Evolutionary conservation across 169 alveolate species (phyloP), one percentile per base, ranked within the genome.

Genomic region (Cyclospora cayetanensis): DNA sequence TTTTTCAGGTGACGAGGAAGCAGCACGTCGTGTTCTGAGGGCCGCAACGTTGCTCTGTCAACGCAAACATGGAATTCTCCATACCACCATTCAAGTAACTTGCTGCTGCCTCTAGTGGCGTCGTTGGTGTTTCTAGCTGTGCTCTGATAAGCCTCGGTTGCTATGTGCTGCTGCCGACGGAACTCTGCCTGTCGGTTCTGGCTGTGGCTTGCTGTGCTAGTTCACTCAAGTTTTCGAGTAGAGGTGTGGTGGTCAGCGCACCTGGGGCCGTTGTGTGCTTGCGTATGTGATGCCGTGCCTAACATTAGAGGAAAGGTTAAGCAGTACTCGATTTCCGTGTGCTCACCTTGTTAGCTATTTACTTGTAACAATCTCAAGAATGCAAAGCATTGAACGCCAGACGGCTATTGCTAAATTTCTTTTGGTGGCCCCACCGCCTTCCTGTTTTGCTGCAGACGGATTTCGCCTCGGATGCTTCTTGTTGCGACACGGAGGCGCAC

Each of bases 41-140:
- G 88, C 92, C 92, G 98, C 98, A 39, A 95, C 98, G 0, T 88
- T 90, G 50, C 92, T 97, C n/a, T 95, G 97, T 29, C 97, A 96
- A 80, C 93, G 94, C n/a, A 95, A 96, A 72, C 96, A 95, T 60
- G 95, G 95, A 84, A 96, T 97, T 46, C 93, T 94, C 31, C 98
- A 97, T 77, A 95, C 98, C 22, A 97, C 98, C n/a, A 96, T 97
- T 42, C 98, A 94, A 86, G 93, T 93, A 42, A 25, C 27, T 25
- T n/a, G 52, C 76, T 29, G 34, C 27, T 60, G 72, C 72, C 9
- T 9, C 72, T 60, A 11, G 9, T 12, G 27, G 35, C 5, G 34
- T 4, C 34, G 72, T 22, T 22, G 12, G 9, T 4, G 7, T 4
- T 11, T 11, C 72, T 5, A n/a, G 72, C 72, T 4, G 11, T 60